Conservation (phyloP, 2,329 filamentous ascomycete species). For the Penicillium sp. region DNA sequence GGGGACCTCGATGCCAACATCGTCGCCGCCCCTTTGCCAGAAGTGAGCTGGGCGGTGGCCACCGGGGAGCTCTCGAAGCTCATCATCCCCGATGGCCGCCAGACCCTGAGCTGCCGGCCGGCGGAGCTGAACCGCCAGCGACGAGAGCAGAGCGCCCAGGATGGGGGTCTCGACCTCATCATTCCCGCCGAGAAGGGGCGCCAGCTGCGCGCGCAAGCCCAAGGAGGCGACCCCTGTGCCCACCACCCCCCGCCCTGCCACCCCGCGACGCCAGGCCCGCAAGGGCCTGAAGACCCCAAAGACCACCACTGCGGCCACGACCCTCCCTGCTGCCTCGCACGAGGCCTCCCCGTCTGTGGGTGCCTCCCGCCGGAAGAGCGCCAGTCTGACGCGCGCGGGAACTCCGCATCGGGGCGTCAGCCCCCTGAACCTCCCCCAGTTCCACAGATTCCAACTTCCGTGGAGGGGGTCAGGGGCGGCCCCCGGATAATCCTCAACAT, state of each 20-base stretch:
- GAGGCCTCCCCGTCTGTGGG: conserved; percentile 26
- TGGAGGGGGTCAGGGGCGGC: neutral
- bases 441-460: neutral
- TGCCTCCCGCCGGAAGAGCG: conserved; percentile 32
- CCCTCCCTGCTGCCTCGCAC: conserved; percentile 41
- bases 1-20: conserved; percentile 41
- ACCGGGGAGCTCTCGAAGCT: conserved; percentile 78
- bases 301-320: conserved; percentile 60
- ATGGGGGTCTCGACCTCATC: conserved; percentile 36
- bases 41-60: conserved; percentile 83
- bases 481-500: neutral
- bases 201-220: conserved; percentile 69
- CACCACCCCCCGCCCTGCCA: conserved; percentile 55
- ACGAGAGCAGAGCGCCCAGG: conserved; percentile 62
- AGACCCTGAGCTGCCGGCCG: conserved; percentile 71
- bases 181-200: conserved; percentile 55
- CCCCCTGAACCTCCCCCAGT: neutral
- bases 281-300: conserved; percentile 53
- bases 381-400: conserved; percentile 2
- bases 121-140: conserved; percentile 72
- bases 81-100: conserved; percentile 72
- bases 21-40: conserved; percentile 68
- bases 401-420: neutral
- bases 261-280: conserved; percentile 53
- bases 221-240: conserved; percentile 39